Evolutionary conservation across 2,329 filamentous ascomycete species (phyloP), one percentile per base, ranked within the genome.

Genomic region (Paradendryphiella salina): DNA sequence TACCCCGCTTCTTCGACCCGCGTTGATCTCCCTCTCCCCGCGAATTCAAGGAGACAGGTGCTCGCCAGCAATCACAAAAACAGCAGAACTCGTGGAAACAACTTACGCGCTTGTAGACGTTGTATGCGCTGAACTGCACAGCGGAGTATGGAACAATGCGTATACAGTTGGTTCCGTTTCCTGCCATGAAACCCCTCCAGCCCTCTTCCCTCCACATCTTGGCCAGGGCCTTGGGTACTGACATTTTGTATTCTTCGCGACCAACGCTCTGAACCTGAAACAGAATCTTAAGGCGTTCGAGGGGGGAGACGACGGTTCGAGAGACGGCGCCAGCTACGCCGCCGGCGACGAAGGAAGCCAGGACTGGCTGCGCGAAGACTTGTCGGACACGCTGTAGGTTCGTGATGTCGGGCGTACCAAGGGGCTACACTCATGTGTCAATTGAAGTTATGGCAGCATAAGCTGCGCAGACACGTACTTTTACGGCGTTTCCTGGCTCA

Each of bases 121-220:
- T 97, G 79, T 97, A 99, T 70, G 91, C 95, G 63, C 93, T 93
- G 74, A 99, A 99, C 70, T 99, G 94, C 33, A 97, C 94, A 9
- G 94, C 94, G 41, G 93, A 97, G 74, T 99, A 99, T 4, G 94
- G 94, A 44, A 99, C 90, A 61, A 99, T 99, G 56, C 94, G 89
- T 66, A 99, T 90, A 80, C 94, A 99, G 75, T 99, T 99, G 54
- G 92, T 96, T 57, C 94, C 94, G 72, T 99, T 99, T 44, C 94
- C 94, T 61, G 91, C 85, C 92, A 99, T 96, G 75, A 97, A 96
- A 0, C 94, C 94, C 73, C 85, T 86, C 90, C 92, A 97, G 46
- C 94, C 94, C 75, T 99, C 94, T 72, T 99, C 94, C 64, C 81
- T 86, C 86, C 93, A 96, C 88, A 99, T 99, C 76, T 99, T 99